These are phyloP conservation scores for Mycena amicta DNA, from an alignment of 768 basidiomycete species.

Conservation along the genomic window DNA sequence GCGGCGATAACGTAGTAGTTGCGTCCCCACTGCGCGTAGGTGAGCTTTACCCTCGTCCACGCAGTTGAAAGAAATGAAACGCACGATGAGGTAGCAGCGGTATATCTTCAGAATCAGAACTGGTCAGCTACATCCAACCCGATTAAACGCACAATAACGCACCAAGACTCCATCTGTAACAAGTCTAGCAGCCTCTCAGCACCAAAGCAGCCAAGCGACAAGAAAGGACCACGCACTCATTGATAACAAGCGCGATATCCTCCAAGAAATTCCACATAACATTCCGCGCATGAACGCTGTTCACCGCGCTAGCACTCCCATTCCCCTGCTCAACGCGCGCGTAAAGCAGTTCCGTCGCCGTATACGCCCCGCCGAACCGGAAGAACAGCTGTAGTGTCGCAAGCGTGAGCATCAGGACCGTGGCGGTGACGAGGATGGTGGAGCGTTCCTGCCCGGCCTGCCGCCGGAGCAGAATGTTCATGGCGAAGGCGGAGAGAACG, in stretches of 20 bases:
- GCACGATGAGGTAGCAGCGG: conserved; percentile 18
- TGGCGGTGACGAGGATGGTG: conserved; percentile 2
- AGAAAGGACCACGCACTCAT: conserved; percentile 11
- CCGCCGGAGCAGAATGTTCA: conserved; percentile 3
- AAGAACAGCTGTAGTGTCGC: conserved; percentile 7
- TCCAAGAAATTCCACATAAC: conserved; percentile 13
- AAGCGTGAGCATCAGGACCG: conserved; percentile 10
- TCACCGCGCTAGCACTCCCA: neutral
- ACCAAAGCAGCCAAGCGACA: too few relatives aligned
- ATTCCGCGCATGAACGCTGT: neutral
- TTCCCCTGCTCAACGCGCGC: conserved; percentile 7
- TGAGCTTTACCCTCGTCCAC: neutral
- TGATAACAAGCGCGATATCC: conserved; percentile 16
- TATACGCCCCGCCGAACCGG: conserved; percentile 4
- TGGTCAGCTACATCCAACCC: neutral
- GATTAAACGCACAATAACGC: conserved; percentile 1
- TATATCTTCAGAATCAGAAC: conserved; percentile 10
- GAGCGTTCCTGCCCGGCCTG: neutral
- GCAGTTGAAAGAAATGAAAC: neutral
- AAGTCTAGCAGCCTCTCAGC: too few relatives aligned
- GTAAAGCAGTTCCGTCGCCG: conserved; percentile 3
- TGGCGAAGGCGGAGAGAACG: conserved; percentile 18
- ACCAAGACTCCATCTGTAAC: conserved; percentile 20
- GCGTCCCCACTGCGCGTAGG: conserved; percentile 12
- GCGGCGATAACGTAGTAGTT: conserved; percentile 7